Conservation (phyloP, 1,284 basidiomycete genomes). For the Fomitopsis schrenkii region DNA sequence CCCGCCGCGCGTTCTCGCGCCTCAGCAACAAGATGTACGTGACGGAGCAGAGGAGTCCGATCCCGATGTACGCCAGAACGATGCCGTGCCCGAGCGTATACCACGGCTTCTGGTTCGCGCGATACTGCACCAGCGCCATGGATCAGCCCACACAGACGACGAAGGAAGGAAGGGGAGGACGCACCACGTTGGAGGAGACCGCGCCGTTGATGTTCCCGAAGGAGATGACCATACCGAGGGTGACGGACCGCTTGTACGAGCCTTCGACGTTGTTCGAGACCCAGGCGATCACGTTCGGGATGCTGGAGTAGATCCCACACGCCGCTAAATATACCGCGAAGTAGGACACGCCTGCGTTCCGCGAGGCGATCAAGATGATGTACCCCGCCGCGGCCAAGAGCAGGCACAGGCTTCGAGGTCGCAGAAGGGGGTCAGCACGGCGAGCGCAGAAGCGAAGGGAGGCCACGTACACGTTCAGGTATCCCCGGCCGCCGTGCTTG, state of each 20-base stretch:
- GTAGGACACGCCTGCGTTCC: conserved; percentile 62
- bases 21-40: conserved; percentile 33
- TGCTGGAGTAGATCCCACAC: conserved; percentile 69
- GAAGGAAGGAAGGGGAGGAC: conserved; percentile 11
- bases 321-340: conserved; percentile 69
- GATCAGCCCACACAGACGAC: neutral
- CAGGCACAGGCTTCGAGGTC: conserved; percentile 29
- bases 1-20: conserved; percentile 40
- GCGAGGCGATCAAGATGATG: conserved; percentile 61
- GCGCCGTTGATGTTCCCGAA: conserved; percentile 45
- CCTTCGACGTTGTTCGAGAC: conserved; percentile 70
- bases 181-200: conserved; percentile 41
- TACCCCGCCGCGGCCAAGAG: conserved; percentile 48
- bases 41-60: conserved; percentile 39
- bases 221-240: conserved; percentile 37
- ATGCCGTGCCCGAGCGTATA: conserved; percentile 49
- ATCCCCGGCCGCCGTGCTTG: conserved; percentile 52
- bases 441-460: neutral
- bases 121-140: conserved; percentile 9
- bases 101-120: conserved; percentile 33
- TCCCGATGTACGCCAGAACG: conserved; percentile 44
- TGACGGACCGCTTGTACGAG: conserved; percentile 40
- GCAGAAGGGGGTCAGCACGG: conserved; percentile 23
- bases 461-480: conserved; percentile 54
- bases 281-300: conserved; percentile 71